Percentiles rank a stretch among this genome's conserved stretches.
Conservation (phyloP, 2,329 filamentous ascomycete genomes). For the Trichoderma guizhouense region DNA sequence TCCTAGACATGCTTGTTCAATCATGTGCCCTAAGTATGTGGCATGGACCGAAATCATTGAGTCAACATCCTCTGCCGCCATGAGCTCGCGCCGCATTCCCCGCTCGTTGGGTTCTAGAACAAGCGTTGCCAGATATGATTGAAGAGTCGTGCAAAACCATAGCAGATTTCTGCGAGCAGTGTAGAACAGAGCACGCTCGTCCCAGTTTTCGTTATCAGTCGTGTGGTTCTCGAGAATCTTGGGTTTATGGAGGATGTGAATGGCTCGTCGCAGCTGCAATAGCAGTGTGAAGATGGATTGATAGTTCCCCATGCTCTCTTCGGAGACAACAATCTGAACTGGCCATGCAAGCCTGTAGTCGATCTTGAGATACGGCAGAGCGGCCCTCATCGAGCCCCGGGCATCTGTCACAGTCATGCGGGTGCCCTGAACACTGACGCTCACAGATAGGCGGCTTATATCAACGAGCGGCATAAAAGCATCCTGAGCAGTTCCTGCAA, state of each 20-base stretch:
- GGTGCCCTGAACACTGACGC: conserved; percentile 41
- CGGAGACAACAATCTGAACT: conserved; percentile 68
- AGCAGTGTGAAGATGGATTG: conserved; percentile 71
- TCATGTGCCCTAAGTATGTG: conserved; percentile 58
- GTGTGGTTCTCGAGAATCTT: conserved; percentile 42
- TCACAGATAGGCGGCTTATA: conserved; percentile 59
- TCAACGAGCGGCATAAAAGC: conserved; percentile 62
- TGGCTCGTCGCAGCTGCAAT: conserved; percentile 71
- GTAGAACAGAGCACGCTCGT: conserved; percentile 52
- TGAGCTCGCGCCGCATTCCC: conserved; percentile 56
- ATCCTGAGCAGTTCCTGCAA: conserved; percentile 74
- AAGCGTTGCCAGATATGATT: conserved; percentile 71
- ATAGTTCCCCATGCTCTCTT: conserved; percentile 62
- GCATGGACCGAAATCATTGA: conserved; percentile 72
- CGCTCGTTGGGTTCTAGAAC: conserved; percentile 61
- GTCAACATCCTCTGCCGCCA: conserved; percentile 68
- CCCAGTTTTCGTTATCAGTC: conserved; percentile 35
- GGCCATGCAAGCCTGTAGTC: conserved; percentile 67
- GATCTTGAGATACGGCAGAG: conserved; percentile 61
- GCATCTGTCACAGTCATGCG: conserved; percentile 44
- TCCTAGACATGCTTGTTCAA: conserved; percentile 67
- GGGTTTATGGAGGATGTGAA: conserved; percentile 60
- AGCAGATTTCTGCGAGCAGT: conserved; percentile 65
- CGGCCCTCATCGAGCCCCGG: conserved; percentile 53
- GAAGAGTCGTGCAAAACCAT: conserved; percentile 73